Conservation (phyloP, 352 stramenopile genomes). For the Hyaloperonospora arabidopsidis region DNA sequence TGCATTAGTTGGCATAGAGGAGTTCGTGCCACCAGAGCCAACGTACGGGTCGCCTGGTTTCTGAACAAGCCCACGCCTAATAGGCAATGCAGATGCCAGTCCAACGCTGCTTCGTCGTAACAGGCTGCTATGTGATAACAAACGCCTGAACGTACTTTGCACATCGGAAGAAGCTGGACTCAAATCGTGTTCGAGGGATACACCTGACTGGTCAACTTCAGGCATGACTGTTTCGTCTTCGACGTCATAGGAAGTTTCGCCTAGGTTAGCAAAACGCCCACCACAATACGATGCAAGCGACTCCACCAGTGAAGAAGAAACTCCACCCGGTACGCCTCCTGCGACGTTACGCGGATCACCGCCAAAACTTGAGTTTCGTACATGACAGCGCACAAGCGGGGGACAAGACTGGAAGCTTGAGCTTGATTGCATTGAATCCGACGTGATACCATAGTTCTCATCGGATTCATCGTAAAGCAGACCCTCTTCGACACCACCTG, state of each 20-base stretch:
- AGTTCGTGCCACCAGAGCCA: conserved; percentile 24
- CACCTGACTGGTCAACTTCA: conserved; percentile 24
- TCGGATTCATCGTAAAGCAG: conserved; percentile 37
- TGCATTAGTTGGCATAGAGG: conserved; percentile 38
- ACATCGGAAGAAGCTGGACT: conserved; percentile 32
- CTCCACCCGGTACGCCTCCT: conserved; percentile 3
- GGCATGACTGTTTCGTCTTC: conserved; percentile 24
- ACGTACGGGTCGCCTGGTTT: conserved; percentile 44
- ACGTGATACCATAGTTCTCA: conserved; percentile 43
- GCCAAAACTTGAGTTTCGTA: conserved; percentile 17
- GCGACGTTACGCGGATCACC: conserved; percentile 11
- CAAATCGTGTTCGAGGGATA: conserved; percentile 33
- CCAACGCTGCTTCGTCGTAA: conserved; percentile 38
- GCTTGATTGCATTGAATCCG: conserved; percentile 62
- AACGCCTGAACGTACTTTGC: conserved; percentile 45
- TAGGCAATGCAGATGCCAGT: conserved; percentile 27
- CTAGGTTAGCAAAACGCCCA: conserved; percentile 24
- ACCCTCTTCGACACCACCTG: conserved; percentile 26
- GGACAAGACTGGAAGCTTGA: conserved; percentile 35
- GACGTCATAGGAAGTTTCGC: conserved; percentile 28
- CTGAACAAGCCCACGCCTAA: conserved; percentile 32
- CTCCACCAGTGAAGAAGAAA: conserved; percentile 22
- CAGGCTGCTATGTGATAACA: conserved; percentile 53
- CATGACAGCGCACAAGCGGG: conserved; percentile 19
- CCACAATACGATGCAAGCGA: conserved; percentile 21